Percentiles rank a stretch among this genome's conserved stretches.
phyloP scores from a whole-genome alignment of 352 stramenopile genomes.

The Phytophthora palmivora region DNA sequence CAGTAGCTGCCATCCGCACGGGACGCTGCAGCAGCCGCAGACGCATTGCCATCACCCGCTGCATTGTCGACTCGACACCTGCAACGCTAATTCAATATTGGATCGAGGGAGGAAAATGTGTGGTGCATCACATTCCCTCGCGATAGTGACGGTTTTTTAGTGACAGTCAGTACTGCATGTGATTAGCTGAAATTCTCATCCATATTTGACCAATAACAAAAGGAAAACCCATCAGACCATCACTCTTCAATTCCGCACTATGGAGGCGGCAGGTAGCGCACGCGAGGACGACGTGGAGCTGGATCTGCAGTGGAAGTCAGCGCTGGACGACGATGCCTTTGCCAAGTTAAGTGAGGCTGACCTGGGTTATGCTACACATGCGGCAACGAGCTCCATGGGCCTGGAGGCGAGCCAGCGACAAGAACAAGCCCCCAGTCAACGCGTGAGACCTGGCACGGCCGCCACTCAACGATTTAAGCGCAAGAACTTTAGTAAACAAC shows the following conservation, averaged over 20 bases:
- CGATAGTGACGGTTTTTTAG: too few relatives aligned
- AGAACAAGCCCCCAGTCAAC: constrained; percentile 7
- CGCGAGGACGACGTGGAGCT: constrained; percentile 54
- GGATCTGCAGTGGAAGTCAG: constrained; percentile 57
- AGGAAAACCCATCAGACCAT: constrained; percentile 27
- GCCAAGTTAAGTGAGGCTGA: constrained; percentile 48
- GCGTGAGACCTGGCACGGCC: constrained; percentile 4
- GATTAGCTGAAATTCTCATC: constrained; percentile 33
- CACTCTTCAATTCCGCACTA: constrained; percentile 33
- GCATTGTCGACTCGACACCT: constrained; percentile 36
- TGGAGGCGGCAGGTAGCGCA: constrained; percentile 15
- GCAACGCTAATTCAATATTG: constrained; percentile 11
- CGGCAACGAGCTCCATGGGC: constrained; percentile 2
- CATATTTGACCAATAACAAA: constrained; percentile 34
- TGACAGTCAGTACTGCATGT: too few relatives aligned
- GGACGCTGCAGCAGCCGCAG: constrained; percentile 71
- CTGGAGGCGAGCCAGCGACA: constrained; percentile 24
- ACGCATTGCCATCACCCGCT: constrained; percentile 57
- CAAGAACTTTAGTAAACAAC: constrained; percentile 75
- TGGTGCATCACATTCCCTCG: background rate
- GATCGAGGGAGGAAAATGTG: background rate
- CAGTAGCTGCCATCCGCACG: constrained; percentile 25
- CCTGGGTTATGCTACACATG: constrained; percentile 27
- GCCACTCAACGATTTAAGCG: constrained; percentile 51
- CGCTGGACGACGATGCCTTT: constrained; percentile 53